Conservation (phyloP, 352 stramenopile species). For the Hyphochytrium catenoides region DNA sequence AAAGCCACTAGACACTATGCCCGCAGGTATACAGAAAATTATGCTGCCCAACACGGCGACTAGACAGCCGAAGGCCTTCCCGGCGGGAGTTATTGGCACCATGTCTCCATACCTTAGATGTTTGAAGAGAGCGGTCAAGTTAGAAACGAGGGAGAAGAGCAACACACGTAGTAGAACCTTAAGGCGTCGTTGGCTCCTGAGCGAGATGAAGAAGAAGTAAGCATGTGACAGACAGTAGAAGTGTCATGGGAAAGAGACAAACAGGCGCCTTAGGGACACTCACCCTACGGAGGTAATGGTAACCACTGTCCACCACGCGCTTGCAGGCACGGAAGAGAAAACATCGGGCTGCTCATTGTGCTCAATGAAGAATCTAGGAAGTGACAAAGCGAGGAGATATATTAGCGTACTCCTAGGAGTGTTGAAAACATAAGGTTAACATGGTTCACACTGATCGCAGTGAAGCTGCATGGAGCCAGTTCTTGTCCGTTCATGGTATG, state of each 20-base stretch:
- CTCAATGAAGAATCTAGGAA: conserved; percentile 32
- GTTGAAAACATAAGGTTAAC: too few relatives aligned
- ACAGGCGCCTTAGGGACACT: too few relatives aligned
- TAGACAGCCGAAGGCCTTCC: conserved; percentile 37
- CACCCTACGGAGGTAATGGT: conserved; percentile 63
- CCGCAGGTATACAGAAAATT: conserved; percentile 48
- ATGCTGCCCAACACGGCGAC: conserved; percentile 59
- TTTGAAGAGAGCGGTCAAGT: too few relatives aligned
- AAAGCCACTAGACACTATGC: conserved; percentile 45
- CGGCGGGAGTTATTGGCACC: conserved; percentile 32
- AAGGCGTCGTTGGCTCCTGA: too few relatives aligned
- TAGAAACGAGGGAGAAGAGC: too few relatives aligned
- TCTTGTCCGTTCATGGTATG: too few relatives aligned
- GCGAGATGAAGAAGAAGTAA: too few relatives aligned
- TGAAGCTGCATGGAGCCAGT: too few relatives aligned
- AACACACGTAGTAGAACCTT: too few relatives aligned
- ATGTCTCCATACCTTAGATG: conserved; percentile 58
- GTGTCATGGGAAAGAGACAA: too few relatives aligned
- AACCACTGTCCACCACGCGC: conserved; percentile 44
- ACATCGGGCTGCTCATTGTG: conserved; percentile 35
- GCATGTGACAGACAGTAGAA: too few relatives aligned
- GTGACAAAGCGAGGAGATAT: background rate
- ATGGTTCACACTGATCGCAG: too few relatives aligned
- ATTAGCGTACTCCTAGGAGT: background rate
- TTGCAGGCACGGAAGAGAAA: conserved; percentile 43